Base-by-base conservation (phyloP, 1,139 yeast genomes). In the Candida anutae region DNA sequence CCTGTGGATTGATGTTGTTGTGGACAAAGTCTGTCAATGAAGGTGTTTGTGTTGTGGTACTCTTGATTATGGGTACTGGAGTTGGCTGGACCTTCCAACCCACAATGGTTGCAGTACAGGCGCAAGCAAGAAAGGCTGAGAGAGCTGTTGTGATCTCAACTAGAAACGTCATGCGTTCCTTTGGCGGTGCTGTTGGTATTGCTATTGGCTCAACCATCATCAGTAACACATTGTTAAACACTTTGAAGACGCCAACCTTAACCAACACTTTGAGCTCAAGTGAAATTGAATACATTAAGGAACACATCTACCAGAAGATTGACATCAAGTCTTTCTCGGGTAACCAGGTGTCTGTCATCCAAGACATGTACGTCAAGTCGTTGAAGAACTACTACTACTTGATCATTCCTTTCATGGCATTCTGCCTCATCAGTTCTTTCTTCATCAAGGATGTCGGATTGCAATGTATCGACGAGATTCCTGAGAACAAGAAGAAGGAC, bases 131-230 rank as follows among this genome's bases (percentile, higher is more conserved):
- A 23, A 61, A 60, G 28, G 54, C 67, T 2, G 77, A 73, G 35
- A 48, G 79, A 25, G 77, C 79, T 0, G 74, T 72, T 9, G 72
- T 71, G 6, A 71, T 72, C 6, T 61, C 76, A 3, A 58, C 74
- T 1, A 55, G 79, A 43, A 72, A 71, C 37, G 67, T 71, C 8
- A 38, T 69, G 27, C 47, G 79, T 33, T 63, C 72, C 1, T 58
- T 73, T 28, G 79, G 80, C 21, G 77, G 76, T 15, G 66, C 78
- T 2, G 36, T 69, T 22, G 77, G 77, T 0, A 47, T 71, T 24
- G 74, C 77, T 0, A 44, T 64, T 3, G 54, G 59, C 13, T 59
- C 66, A 0, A 50, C 65, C 11, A 58, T 69, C 9, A 48, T 69
- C 23, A 57, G 70, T 20, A 68, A 65, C 36, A 45, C 58, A 1